Evolutionary conservation across 352 stramenopile genomes (phyloP), one percentile per base, ranked within the genome.

Genomic region (Pythium pyrilobum): DNA sequence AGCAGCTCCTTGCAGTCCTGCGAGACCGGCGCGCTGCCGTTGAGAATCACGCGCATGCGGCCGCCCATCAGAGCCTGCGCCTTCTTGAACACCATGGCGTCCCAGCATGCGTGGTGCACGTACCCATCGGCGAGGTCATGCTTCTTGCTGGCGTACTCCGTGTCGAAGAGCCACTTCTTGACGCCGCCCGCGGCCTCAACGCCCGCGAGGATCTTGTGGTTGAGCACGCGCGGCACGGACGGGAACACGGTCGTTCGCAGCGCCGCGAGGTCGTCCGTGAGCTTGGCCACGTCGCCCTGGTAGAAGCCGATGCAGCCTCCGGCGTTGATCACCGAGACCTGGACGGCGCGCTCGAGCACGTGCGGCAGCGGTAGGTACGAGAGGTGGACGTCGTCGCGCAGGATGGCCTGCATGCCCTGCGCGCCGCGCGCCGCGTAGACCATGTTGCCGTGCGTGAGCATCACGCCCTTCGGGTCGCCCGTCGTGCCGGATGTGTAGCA

Each of bases 321-420:
- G 64, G 85, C 37, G 64, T 71, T 65, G 96, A 92, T 10, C 79
- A 97, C 81, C 23, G 79, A 77, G 13, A 68, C 80, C 2, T 95
- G 85, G 20, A 97, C 76, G 2, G 86, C 66, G 7, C 95, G 81
- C 74, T 99, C 96, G 52, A 98, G 97, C 28, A 98, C 95, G 67
- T 99, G 96, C 0, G 95, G 78, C 20, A 99, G 66, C n/a, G 95
- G 96, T 28, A 99, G 69, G 70, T 98, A 99, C 18, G 85, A 97
- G 15, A 98, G 66, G 66, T 98, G 90, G 24, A 95, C 72, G 67
- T 98, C 92, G 20, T 52, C 29, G 2, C n/a, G 29, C 28, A 42
- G 28, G 39, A 58, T 48, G 11, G 37, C 43, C 25, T 49, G 27
- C 28, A 31, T 37, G 28, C 12, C 32, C 52, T 29, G 29, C 21